Base-by-base conservation (phyloP, 192 early-diverging fungal species). In the Dimargaris xerosporica region DNA sequence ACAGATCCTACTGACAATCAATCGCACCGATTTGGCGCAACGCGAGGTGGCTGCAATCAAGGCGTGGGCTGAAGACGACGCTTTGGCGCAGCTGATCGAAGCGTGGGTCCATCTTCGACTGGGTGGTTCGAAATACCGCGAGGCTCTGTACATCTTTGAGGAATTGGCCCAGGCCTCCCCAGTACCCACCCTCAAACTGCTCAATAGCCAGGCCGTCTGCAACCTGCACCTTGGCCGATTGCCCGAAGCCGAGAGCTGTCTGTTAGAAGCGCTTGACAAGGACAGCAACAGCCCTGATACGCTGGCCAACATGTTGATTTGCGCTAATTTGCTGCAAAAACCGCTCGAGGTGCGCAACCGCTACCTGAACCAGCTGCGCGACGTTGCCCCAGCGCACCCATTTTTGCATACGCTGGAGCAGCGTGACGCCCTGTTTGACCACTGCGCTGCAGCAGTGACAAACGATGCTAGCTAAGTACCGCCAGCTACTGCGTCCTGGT, bases 21-120 rank as follows among this genome's bases (percentile, higher is more conserved):
- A 93, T 70, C 82, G 94, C 39, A 52, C 84, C 39, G 93, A 96
- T 69, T 67, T 96, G 63, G 96, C 96, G 2, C 83, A 79, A 47
- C 84, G 86, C 68, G 84, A 91, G 55, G 72, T 96, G 12, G 81
- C 79, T 6, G 65, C 72, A 19, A 64, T 86, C 47, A 94, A 93
- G 62, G 58, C 78, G 0, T 99, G 96, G 96, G 84, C 93, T 0
- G 96, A 96, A 69, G 96, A 99, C 72, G 91, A 93, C 0, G 82
- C 88, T n/a, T 67, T 93, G 30, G 90, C 92, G 7, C 91, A 96
- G 69, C 68, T 99, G 50, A 81, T 89, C 46, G 96, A 99, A 63
- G 88, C 91, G 9, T 94, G 91, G 91, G 81, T 84, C 39, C 83
- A 80, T 44, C 72, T 91, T 46, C 72, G 69, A 39, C 67, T 79